phyloP scores from a whole-genome alignment of 2,329 filamentous ascomycete species.

The Aspergillus pseudonomiae region DNA sequence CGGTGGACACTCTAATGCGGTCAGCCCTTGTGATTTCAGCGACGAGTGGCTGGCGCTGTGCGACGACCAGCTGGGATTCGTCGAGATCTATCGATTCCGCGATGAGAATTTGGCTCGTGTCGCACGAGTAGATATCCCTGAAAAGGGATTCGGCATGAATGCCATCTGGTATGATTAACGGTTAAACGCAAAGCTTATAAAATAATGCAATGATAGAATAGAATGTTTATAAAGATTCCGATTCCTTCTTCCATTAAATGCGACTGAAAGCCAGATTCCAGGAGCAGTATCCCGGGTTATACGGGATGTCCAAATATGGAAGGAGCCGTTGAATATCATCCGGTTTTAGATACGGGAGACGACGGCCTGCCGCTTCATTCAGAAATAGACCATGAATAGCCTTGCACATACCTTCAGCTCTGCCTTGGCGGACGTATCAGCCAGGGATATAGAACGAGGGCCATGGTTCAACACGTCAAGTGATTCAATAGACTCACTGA shows the following conservation, averaged over 20 bases:
- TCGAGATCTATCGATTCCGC: conserved; percentile 86
- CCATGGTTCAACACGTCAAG: background rate
- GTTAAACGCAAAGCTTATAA: background rate
- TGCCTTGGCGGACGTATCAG: background rate
- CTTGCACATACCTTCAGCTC: background rate
- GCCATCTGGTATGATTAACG: conserved; percentile 86
- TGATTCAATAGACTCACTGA: too few species aligned
- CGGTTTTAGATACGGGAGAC: background rate
- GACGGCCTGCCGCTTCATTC: background rate
- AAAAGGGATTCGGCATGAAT: conserved; percentile 95
- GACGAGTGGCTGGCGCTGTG: conserved; percentile 91
- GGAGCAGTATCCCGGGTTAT: background rate
- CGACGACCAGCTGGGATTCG: conserved; percentile 82
- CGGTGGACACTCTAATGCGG: conserved; percentile 85
- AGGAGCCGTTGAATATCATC: background rate
- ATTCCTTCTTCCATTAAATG: background rate
- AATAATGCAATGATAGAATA: background rate
- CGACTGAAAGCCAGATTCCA: background rate
- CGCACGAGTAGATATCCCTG: conserved; percentile 73
- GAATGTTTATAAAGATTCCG: background rate
- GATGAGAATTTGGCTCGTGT: conserved; percentile 79
- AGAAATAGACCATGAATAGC: background rate
- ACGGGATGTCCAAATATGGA: background rate
- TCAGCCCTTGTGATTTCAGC: conserved; percentile 79
- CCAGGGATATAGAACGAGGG: background rate